Conservation (phyloP, 106 monocot species). For the Xerophyta viscosa region DNA sequence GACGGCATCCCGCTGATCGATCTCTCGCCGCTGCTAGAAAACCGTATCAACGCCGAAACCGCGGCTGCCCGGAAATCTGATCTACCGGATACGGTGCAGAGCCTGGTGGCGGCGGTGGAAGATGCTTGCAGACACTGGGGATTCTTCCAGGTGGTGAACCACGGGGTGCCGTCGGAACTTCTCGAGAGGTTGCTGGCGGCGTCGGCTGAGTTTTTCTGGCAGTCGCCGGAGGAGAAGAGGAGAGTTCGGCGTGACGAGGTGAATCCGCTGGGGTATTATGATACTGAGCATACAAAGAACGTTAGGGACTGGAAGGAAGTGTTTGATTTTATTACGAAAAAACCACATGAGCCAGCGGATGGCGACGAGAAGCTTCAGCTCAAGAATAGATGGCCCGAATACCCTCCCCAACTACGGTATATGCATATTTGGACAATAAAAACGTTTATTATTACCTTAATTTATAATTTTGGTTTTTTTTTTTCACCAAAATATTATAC, state of each 20-base stretch:
- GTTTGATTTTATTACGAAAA: constrained; percentile 12
- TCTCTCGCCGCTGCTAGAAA: constrained; percentile 13
- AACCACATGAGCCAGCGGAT: background rate
- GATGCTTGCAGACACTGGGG: constrained; percentile 54
- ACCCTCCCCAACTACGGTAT: constrained; percentile 6
- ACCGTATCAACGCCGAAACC: background rate
- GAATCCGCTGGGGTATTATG: constrained; percentile 34
- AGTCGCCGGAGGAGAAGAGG: constrained; percentile 42
- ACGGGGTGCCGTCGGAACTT: constrained; percentile 33
- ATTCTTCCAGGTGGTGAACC: constrained; percentile 68
- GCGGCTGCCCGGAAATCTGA: background rate
- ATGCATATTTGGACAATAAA: background rate
- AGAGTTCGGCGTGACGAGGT: constrained; percentile 28
- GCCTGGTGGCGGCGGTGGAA: constrained; percentile 27
- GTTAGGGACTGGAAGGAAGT: constrained; percentile 41
- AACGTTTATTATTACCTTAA: no score
- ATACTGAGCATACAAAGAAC: constrained; percentile 34
- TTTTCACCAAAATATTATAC: no score
- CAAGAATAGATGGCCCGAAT: constrained; percentile 20
- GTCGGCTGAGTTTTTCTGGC: constrained; percentile 42
- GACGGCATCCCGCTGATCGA: constrained; percentile 25
- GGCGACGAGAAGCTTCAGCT: background rate
- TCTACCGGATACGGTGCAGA: background rate
- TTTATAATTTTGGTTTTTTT: background rate
- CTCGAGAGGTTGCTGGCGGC: constrained; percentile 16